These are phyloP conservation scores for Carnegiea gigantea DNA, from an alignment of 179 eudicot species.

Conservation along the genomic window DNA sequence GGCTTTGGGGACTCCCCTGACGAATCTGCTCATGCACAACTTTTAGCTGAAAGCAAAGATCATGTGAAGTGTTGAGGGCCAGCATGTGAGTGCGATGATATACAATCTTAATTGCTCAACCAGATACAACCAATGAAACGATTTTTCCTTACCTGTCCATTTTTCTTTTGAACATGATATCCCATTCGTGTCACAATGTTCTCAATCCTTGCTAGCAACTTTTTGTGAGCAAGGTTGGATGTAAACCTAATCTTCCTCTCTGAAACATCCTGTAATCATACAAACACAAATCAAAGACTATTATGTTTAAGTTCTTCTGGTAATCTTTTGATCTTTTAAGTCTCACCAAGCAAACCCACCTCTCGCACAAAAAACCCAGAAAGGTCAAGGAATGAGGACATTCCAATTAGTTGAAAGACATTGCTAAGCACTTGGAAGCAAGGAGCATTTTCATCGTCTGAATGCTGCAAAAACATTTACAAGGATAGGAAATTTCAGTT, in stretches of 20 bases:
- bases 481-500: background rate
- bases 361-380: slow-evolving; percentile 95
- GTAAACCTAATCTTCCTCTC: slow-evolving; percentile 91
- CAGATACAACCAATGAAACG: background rate
- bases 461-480: slow-evolving; percentile 26
- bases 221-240: slow-evolving; percentile 65
- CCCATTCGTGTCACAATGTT: slow-evolving; percentile 75
- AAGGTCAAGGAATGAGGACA: slow-evolving; percentile 92
- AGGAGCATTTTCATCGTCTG: slow-evolving; percentile 52
- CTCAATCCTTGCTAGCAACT: slow-evolving; percentile 75
- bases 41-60: slow-evolving; percentile 49
- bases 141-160: slow-evolving; percentile 62
- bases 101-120: background rate
- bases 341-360: slow-evolving; percentile 33
- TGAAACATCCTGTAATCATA: slow-evolving; percentile 57
- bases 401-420: slow-evolving; percentile 94
- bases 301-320: background rate
- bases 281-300: background rate
- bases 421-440: slow-evolving; percentile 61
- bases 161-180: slow-evolving; percentile 66
- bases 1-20: slow-evolving; percentile 49
- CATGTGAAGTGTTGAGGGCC: background rate
- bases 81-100: too few relatives aligned
- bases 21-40: slow-evolving; percentile 60
- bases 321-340: background rate